phyloP scores from a whole-genome alignment of 1,284 basidiomycete genomes.

The Xerocomus cyaneibrunnescens region DNA sequence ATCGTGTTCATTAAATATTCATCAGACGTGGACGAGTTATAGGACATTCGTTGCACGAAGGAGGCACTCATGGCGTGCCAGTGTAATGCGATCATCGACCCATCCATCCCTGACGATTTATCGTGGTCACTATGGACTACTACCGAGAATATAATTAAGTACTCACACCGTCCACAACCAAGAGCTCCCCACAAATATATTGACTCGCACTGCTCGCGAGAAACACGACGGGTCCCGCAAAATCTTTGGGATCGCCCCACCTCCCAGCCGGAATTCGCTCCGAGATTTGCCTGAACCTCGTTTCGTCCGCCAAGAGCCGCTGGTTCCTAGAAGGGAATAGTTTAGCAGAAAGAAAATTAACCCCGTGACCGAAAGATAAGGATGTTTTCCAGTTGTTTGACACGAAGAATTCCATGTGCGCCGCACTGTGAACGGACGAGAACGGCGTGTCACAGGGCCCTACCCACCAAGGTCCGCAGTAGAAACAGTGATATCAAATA shows the following conservation, averaged over 20 bases:
- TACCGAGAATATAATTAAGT: constrained; percentile 8
- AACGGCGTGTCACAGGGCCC: constrained; percentile 5
- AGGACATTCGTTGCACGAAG: constrained; percentile 2
- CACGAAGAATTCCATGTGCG: constrained; percentile 8
- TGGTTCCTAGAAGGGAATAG: constrained; percentile 62
- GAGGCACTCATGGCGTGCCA: constrained; percentile 1
- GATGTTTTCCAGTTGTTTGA: constrained; percentile 1
- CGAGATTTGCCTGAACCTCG: constrained; percentile 81
- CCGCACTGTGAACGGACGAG: constrained; percentile 3
- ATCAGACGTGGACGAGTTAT: constrained; percentile 2
- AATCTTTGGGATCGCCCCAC: constrained; percentile 88
- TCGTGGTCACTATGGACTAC: constrained; percentile 15
- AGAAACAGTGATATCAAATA: constrained; percentile 18
- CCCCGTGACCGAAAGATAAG: constrained; percentile 11
- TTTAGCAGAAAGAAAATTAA: constrained; percentile 23
- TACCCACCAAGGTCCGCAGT: not conserved
- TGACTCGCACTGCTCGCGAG: constrained; percentile 84
- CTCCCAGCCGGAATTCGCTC: constrained; percentile 91
- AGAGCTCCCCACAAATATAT: constrained; percentile 87
- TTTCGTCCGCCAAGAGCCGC: constrained; percentile 70
- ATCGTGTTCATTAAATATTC: constrained; percentile 4
- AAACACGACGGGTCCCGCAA: constrained; percentile 90
- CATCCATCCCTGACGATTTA: constrained; percentile 55
- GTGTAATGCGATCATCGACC: constrained; percentile 44
- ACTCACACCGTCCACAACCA: constrained; percentile 74